Conservation (phyloP, 2,329 filamentous ascomycete species). For the Colletotrichum sojae region DNA sequence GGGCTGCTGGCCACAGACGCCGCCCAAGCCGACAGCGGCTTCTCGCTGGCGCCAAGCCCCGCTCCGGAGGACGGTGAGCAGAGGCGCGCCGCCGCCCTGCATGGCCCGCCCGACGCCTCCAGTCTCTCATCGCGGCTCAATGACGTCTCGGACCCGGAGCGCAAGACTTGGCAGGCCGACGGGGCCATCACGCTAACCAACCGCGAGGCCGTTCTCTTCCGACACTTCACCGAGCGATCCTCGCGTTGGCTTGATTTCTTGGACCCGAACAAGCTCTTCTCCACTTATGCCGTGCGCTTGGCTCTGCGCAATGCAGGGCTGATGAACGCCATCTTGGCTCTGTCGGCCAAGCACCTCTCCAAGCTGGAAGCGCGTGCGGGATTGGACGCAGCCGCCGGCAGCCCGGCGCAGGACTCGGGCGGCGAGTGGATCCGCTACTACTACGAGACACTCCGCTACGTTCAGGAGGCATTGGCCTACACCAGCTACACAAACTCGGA, state of each 20-base stretch:
- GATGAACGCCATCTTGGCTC: conserved; percentile 70
- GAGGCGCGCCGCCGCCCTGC: conserved; percentile 1
- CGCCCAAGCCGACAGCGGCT: conserved; percentile 50
- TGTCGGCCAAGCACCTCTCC: conserved; percentile 63
- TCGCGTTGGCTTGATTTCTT: conserved; percentile 48
- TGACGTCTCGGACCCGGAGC: conserved; percentile 42
- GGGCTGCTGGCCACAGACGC: conserved; percentile 49
- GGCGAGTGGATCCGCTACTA: conserved; percentile 66
- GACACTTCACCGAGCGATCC: conserved; percentile 47
- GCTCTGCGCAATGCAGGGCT: conserved; percentile 67
- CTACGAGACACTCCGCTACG: conserved; percentile 73
- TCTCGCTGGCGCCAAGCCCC: conserved; percentile 46
- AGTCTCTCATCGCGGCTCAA: conserved; percentile 25
- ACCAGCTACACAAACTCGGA: conserved; percentile 69
- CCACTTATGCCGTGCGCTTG: conserved; percentile 50
- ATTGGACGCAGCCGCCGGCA: neutral
- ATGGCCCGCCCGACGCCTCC: conserved; percentile 20
- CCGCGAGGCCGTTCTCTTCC: conserved; percentile 47
- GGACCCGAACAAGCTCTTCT: conserved; percentile 51
- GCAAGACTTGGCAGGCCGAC: conserved; percentile 47
- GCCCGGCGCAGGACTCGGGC: conserved; percentile 31
- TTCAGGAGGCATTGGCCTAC: conserved; percentile 72
- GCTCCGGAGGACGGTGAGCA: conserved; percentile 34
- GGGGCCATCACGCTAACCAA: conserved; percentile 44
- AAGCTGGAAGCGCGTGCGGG: conserved; percentile 6